These are phyloP conservation scores for Nakazawaea ernobii DNA, from an alignment of 805 yeast species.

Conservation along the genomic window DNA sequence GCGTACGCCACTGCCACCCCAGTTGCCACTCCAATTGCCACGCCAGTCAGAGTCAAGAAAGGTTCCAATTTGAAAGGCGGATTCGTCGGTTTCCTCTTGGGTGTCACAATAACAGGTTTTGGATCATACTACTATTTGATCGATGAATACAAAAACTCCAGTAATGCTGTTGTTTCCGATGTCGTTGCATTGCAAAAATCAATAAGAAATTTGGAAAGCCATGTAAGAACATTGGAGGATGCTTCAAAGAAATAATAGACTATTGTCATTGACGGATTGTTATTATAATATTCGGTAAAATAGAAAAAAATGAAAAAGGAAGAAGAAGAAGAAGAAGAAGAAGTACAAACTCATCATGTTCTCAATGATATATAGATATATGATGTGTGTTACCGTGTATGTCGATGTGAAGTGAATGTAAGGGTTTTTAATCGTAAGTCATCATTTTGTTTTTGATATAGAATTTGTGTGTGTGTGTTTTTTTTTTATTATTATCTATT, in stretches of 20 bases:
- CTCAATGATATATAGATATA: too few relatives aligned
- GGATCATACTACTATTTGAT: constrained; percentile 73
- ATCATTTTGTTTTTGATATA: too few relatives aligned
- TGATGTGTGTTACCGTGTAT: too few relatives aligned
- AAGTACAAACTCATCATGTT: too few relatives aligned
- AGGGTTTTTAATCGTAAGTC: too few relatives aligned
- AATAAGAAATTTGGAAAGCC: constrained; percentile 60
- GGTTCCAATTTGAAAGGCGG: constrained; percentile 31
- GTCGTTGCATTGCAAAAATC: constrained; percentile 66
- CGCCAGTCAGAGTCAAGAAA: constrained; percentile 15
- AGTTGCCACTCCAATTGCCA: not conserved
- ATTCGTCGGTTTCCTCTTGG: constrained; percentile 72
- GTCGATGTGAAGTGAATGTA: too few relatives aligned
- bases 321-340: too few relatives aligned
- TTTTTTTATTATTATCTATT: too few relatives aligned
- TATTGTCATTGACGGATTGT: too few relatives aligned
- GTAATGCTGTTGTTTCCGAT: constrained; percentile 68
- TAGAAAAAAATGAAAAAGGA: too few relatives aligned
- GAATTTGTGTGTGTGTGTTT: too few relatives aligned
- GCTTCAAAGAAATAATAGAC: constrained; percentile 24
- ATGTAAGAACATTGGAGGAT: constrained; percentile 57
- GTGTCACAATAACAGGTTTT: constrained; percentile 68
- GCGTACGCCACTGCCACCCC: not conserved
- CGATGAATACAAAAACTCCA: constrained; percentile 72
- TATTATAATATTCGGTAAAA: too few relatives aligned